phyloP scores from a whole-genome alignment of 768 basidiomycete genomes.

The Pisolithus tinctorius region DNA sequence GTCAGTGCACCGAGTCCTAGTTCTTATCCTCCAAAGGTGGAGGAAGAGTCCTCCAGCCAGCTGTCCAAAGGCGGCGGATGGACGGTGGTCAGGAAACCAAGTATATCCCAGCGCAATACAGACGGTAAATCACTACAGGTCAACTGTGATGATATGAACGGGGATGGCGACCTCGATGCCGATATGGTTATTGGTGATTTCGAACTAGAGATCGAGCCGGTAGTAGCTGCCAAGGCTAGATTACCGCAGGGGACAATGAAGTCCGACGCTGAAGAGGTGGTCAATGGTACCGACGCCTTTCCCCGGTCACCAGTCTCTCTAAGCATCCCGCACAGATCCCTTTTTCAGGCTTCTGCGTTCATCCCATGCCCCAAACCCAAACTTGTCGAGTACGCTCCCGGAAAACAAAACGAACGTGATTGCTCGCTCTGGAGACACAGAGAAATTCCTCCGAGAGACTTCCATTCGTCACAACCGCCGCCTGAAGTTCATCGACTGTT shows the following conservation, averaged over 20 bases:
- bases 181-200: slow-evolving; percentile 76
- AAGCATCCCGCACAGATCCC: slow-evolving; percentile 44
- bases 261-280: slow-evolving; percentile 65
- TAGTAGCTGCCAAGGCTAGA: slow-evolving; percentile 34
- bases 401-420: slow-evolving; percentile 7
- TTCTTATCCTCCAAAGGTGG: slow-evolving; percentile 60
- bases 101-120: slow-evolving; percentile 19
- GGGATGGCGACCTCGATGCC: slow-evolving; percentile 63
- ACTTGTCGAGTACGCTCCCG: slow-evolving; percentile 1
- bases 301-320: slow-evolving; percentile 18
- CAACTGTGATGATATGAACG: slow-evolving; percentile 21
- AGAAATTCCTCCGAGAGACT: slow-evolving; percentile 62
- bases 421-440: slow-evolving; percentile 30
- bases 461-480: slow-evolving; percentile 75
- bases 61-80: slow-evolving; percentile 62
- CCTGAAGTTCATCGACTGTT: slow-evolving; percentile 76
- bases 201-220: slow-evolving; percentile 46
- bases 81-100: slow-evolving; percentile 62
- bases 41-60: slow-evolving; percentile 31
- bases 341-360: slow-evolving; percentile 46
- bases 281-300: slow-evolving; percentile 50
- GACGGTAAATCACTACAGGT: slow-evolving; percentile 15
- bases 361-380: slow-evolving; percentile 10
- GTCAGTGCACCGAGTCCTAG: slow-evolving; percentile 65
- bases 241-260: slow-evolving; percentile 46